A percentile compares a stretch with the other conserved stretches of the same genome.
These are phyloP conservation scores for Mycosarcoma maydis DNA, from an alignment of 1,284 basidiomycete genomes.

Conservation along the genomic window DNA sequence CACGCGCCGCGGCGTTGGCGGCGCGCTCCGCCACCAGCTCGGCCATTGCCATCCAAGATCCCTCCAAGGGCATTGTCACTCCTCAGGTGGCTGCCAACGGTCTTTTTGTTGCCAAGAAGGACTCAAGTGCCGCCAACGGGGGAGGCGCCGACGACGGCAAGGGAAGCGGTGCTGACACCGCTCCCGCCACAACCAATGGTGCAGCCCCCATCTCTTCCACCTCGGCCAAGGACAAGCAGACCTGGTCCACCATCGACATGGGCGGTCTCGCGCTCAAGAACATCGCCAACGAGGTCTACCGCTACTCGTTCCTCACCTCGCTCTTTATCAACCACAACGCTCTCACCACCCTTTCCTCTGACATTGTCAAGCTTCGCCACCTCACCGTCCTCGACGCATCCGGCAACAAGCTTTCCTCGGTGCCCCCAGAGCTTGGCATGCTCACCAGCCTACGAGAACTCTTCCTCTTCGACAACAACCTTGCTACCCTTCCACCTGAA, in stretches of 20 bases:
- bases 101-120: conserved; percentile 64
- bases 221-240: conserved; percentile 45
- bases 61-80: conserved; percentile 68
- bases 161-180: conserved; percentile 20
- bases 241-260: conserved; percentile 93
- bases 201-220: conserved; percentile 5
- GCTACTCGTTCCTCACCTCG: conserved; percentile 93
- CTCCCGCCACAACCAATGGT: conserved; percentile 21
- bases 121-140: conserved; percentile 34
- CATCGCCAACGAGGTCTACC: conserved; percentile 80
- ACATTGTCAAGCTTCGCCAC: conserved; percentile 84
- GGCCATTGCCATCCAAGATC: conserved; percentile 68
- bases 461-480: conserved; percentile 93
- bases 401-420: conserved; percentile 80
- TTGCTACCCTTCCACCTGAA: conserved; percentile 84
- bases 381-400: conserved; percentile 92
- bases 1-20: conserved; percentile 72
- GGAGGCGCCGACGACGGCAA: conserved; percentile 37
- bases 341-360: conserved; percentile 80
- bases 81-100: conserved; percentile 67
- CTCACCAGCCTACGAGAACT: conserved; percentile 88
- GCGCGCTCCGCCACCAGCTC: conserved; percentile 70
- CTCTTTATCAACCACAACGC: conserved; percentile 98
- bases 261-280: conserved; percentile 94
- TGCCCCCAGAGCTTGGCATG: conserved; percentile 92